Conservation (phyloP, 2,329 filamentous ascomycete species). For the Ophiocordyceps robertsii region DNA sequence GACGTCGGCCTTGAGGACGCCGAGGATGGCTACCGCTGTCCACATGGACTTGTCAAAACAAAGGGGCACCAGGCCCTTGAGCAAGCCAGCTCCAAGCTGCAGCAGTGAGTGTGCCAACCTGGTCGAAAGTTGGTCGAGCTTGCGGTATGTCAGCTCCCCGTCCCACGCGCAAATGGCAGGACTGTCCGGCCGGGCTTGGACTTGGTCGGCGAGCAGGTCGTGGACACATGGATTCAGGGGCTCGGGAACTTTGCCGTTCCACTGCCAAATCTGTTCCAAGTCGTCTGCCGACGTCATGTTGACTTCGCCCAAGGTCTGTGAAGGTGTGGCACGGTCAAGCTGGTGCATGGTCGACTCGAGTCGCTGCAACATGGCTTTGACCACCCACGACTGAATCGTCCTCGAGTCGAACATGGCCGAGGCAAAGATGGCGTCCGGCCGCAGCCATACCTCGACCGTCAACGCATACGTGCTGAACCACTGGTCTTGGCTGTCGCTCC, state of each 20-base stretch:
- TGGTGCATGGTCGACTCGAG: background rate
- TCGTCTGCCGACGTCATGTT: background rate
- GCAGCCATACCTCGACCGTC: background rate
- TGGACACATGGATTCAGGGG: conserved; percentile 8
- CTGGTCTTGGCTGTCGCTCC: background rate
- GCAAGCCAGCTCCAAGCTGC: background rate
- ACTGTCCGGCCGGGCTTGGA: conserved; percentile 5
- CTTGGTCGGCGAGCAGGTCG: conserved; percentile 4
- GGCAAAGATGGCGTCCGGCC: no score
- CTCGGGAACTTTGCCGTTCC: conserved; percentile 5
- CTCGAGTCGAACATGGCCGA: no score
- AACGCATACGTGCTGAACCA: background rate
- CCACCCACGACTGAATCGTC: no score
- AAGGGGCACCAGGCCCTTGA: conserved; percentile 7
- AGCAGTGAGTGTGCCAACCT: conserved; percentile 2
- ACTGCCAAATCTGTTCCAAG: conserved; percentile 6
- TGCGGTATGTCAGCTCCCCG: conserved; percentile 7
- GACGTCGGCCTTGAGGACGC: conserved; percentile 11
- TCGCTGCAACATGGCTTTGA: no score
- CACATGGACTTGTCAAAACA: conserved; percentile 13
- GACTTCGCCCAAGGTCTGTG: no score
- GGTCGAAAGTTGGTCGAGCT: conserved; percentile 4
- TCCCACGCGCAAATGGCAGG: conserved; percentile 12
- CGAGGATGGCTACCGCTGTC: conserved; percentile 9
- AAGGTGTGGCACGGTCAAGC: conserved; percentile 2